phyloP scores from a whole-genome alignment of 306 rosid genomes.

The Cicer yamashitae region DNA sequence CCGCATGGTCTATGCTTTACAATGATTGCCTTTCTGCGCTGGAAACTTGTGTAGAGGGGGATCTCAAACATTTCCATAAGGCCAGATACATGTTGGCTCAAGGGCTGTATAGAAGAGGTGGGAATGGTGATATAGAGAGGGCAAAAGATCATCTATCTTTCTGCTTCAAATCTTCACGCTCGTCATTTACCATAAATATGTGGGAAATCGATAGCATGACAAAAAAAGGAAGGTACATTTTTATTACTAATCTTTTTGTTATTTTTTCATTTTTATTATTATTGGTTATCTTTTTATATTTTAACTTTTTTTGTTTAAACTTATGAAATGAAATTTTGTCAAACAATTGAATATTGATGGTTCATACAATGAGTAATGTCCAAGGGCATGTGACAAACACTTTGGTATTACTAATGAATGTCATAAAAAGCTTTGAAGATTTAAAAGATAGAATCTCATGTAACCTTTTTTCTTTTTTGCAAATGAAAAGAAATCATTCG shows the following conservation, averaged over 20 bases:
- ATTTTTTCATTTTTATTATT: conserved; percentile 28
- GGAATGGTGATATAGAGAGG: conserved; percentile 73
- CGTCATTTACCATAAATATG: conserved; percentile 97
- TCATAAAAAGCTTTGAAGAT: conserved; percentile 4
- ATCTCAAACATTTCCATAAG: conserved; percentile 96
- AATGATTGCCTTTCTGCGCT: conserved; percentile 89
- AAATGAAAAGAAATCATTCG: conserved; percentile 25
- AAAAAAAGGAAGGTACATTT: conserved; percentile 86
- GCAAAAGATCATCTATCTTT: conserved; percentile 96
- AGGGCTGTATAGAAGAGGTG: conserved; percentile 81
- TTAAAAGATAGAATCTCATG: conserved; percentile 24
- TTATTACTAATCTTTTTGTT: conserved; percentile 14
- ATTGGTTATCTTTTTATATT: conserved; percentile 20
- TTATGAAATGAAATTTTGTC: conserved; percentile 9
- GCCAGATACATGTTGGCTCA: conserved; percentile 97
- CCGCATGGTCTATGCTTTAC: conserved; percentile 80
- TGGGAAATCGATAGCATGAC: conserved; percentile 98
- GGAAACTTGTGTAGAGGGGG: conserved; percentile 95
- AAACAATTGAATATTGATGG: conserved; percentile 8
- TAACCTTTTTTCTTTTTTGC: background rate
- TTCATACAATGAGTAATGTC: conserved; percentile 29
- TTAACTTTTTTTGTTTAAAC: conserved; percentile 30
- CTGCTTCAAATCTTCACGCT: conserved; percentile 97
- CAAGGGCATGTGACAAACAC: conserved; percentile 16
- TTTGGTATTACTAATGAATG: conserved; percentile 12